These are phyloP conservation scores for Penicillium verrucosum DNA, from an alignment of 2,329 filamentous ascomycete genomes.

Conservation along the genomic window DNA sequence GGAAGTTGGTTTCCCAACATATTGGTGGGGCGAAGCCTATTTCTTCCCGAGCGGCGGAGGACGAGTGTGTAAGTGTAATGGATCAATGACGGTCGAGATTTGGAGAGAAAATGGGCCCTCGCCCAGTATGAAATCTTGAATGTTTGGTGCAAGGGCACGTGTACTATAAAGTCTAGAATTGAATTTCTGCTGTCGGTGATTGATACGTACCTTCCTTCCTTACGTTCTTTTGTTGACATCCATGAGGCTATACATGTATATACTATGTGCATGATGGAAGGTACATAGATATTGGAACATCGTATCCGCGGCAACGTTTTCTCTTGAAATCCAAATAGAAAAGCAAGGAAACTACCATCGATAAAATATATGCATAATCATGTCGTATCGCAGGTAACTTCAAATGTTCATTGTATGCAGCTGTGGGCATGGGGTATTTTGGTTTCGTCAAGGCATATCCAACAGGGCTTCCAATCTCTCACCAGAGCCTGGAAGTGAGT, in stretches of 20 bases:
- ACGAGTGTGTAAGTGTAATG: conserved; percentile 11
- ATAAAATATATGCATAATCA: background rate
- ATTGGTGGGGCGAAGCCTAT: conserved; percentile 8
- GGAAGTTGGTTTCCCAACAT: background rate
- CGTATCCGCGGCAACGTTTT: background rate
- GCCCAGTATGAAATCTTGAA: conserved; percentile 1
- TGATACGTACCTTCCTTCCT: background rate
- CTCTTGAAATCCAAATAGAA: background rate
- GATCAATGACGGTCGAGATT: conserved; percentile 7
- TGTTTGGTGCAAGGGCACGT: background rate
- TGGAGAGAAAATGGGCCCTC: background rate
- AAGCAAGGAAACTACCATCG: background rate
- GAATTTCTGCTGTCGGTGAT: background rate
- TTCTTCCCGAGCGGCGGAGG: conserved; percentile 8
- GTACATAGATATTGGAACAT: conserved; percentile 1
- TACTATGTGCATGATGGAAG: conserved; percentile 10
- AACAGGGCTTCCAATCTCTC: conserved; percentile 39
- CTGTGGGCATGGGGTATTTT: conserved; percentile 5
- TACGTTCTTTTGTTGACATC: background rate
- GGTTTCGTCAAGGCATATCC: conserved; percentile 34
- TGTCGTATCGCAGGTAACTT: background rate
- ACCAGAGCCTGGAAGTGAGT: conserved; percentile 27
- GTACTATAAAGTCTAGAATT: background rate
- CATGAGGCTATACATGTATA: background rate
- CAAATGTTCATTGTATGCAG: background rate